Conservation (phyloP, 139 green algal species). For the Volvox africanus region DNA sequence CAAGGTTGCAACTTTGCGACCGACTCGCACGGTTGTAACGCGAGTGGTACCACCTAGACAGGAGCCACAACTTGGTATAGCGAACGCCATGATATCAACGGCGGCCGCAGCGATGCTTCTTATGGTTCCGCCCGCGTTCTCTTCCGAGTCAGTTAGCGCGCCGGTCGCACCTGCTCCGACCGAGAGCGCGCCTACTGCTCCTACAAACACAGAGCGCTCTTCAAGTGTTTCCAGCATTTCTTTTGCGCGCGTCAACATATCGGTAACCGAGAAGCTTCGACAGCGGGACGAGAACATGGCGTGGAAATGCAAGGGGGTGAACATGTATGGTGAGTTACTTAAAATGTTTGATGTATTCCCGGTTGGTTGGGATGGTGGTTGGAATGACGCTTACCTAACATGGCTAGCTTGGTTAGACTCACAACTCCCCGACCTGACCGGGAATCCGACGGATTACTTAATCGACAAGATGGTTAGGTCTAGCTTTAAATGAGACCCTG, state of each 20-base stretch:
- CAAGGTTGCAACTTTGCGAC: not conserved
- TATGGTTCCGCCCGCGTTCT: not conserved
- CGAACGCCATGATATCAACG: not conserved
- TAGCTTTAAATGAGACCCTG: no score
- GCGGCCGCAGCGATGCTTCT: not conserved
- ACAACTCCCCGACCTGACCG: no score
- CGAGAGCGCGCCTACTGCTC: not conserved
- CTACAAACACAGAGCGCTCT: not conserved
- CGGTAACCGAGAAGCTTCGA: constrained; percentile 19
- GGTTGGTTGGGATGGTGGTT: no score
- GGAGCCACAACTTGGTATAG: not conserved
- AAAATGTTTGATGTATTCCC: no score
- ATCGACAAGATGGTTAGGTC: no score
- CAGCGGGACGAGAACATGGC: constrained; percentile 30
- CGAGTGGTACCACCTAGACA: not conserved
- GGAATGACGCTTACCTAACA: no score
- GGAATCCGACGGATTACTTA: no score
- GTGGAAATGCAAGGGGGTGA: constrained; percentile 23
- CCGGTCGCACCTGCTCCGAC: not conserved
- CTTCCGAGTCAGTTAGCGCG: not conserved
- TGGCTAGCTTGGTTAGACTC: no score
- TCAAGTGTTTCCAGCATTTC: constrained; percentile 24
- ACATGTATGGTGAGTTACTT: constrained; percentile 15
- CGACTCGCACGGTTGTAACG: not conserved
- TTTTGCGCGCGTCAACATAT: not conserved